Conservation (phyloP, 2,329 filamentous ascomycete genomes). For the Xylariaceae sp. region DNA sequence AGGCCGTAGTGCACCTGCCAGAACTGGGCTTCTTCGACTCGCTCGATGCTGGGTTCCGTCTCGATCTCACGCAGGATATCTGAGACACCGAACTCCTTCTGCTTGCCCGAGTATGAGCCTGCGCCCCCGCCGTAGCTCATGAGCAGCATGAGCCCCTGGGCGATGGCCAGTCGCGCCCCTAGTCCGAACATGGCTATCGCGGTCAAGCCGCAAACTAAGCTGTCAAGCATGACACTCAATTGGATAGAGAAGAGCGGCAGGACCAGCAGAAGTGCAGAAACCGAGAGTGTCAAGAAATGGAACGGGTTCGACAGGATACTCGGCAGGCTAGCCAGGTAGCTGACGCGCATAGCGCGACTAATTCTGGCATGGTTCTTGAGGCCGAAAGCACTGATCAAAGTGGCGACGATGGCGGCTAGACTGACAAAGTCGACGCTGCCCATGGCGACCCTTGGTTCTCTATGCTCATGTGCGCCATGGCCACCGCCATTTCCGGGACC, state of each 20-base stretch:
- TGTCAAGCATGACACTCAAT: slow-evolving; percentile 80
- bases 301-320: slow-evolving; percentile 90
- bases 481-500: slow-evolving; percentile 53
- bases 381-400: slow-evolving; percentile 77
- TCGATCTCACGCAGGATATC: slow-evolving; percentile 82
- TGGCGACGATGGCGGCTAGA: slow-evolving; percentile 74
- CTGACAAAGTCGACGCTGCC: slow-evolving; percentile 79
- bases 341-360: slow-evolving; percentile 82
- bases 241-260: slow-evolving; percentile 75
- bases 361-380: slow-evolving; percentile 89
- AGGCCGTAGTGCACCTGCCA: slow-evolving; percentile 98
- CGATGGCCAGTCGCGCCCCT: slow-evolving; percentile 75
- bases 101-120: slow-evolving; percentile 22
- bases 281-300: slow-evolving; percentile 87
- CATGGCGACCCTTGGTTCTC: slow-evolving; percentile 49
- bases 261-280: slow-evolving; percentile 72
- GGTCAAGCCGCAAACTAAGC: slow-evolving; percentile 72
- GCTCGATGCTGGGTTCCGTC: slow-evolving; percentile 66
- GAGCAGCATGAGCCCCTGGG: slow-evolving; percentile 86
- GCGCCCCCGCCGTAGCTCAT: slow-evolving; percentile 70
- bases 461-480: slow-evolving; percentile 53
- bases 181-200: slow-evolving; percentile 84
- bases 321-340: slow-evolving; percentile 74
- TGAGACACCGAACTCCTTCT: slow-evolving; percentile 50
- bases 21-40: slow-evolving; percentile 86